Percentiles rank a stretch among this genome's conserved stretches.
These are phyloP conservation scores for Craterostigma plantagineum DNA, from an alignment of 257 asterid species.

Conservation along the genomic window DNA sequence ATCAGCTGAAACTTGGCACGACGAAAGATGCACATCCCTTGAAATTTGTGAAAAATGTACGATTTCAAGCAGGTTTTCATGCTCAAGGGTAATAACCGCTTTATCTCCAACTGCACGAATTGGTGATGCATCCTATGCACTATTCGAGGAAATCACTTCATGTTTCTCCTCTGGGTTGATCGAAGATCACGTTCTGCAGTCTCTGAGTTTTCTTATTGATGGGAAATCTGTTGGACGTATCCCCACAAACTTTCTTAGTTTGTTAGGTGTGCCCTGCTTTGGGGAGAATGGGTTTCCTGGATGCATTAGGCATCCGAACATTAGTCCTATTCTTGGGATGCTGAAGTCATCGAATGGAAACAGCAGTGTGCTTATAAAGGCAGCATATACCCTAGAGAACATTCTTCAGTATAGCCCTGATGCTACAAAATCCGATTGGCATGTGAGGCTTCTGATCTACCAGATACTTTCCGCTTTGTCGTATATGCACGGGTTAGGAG, in stretches of 20 bases:
- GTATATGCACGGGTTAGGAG: slow-evolving; percentile 76
- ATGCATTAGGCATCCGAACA: slow-evolving; percentile 87
- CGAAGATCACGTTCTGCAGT: slow-evolving; percentile 55
- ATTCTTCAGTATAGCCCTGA: slow-evolving; percentile 55
- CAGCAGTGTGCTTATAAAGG: slow-evolving; percentile 41
- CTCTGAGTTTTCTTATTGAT: slow-evolving; percentile 42
- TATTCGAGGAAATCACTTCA: slow-evolving; percentile 44
- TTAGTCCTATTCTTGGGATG: slow-evolving; percentile 68
- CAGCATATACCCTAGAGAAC: slow-evolving; percentile 59
- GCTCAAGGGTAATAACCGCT: slow-evolving; percentile 71
- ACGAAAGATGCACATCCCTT: slow-evolving; percentile 24
- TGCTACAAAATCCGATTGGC: slow-evolving; percentile 68
- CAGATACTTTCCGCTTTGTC: slow-evolving; percentile 76
- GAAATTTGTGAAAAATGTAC: slow-evolving; percentile 40
- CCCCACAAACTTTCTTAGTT: slow-evolving; percentile 43
- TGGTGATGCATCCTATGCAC: slow-evolving; percentile 32
- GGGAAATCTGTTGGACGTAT: slow-evolving; percentile 51
- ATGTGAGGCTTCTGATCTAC: slow-evolving; percentile 37
- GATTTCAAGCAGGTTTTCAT: slow-evolving; percentile 43
- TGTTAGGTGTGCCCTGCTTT: slow-evolving; percentile 68
- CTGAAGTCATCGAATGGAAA: slow-evolving; percentile 34
- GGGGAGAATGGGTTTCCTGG: slow-evolving; percentile 54
- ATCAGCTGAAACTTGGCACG: slow-evolving; percentile 30
- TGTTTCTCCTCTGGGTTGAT: slow-evolving; percentile 38
- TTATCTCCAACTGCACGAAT: slow-evolving; percentile 52